Evolutionary conservation across 352 stramenopile species (phyloP).

Genomic region (Globisporangium apiculatum): DNA sequence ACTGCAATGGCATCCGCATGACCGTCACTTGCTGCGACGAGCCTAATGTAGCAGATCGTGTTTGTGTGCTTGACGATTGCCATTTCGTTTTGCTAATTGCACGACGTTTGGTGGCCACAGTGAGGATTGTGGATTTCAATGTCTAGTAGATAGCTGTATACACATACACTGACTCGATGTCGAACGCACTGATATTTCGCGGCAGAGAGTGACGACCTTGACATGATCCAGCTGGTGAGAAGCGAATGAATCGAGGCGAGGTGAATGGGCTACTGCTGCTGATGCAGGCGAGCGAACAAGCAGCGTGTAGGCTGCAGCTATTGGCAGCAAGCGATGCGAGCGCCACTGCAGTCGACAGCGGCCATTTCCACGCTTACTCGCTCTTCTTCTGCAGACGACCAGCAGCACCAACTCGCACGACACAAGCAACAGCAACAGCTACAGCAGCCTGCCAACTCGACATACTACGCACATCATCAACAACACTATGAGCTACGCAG

Average conservation of each 20-base stretch:
- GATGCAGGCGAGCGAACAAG: too few relatives aligned
- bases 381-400: conserved; percentile 1
- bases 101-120: neutral
- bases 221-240: neutral
- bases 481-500: conserved; percentile 3
- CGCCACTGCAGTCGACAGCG: neutral
- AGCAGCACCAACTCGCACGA: neutral
- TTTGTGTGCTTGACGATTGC: too few relatives aligned
- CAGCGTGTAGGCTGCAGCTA: too few relatives aligned
- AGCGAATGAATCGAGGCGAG: neutral
- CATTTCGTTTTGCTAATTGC: neutral
- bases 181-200: neutral
- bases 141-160: neutral
- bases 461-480: neutral
- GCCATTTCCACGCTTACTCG: neutral
- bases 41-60: too few relatives aligned
- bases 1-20: too few relatives aligned
- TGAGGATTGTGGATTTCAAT: neutral
- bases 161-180: neutral
- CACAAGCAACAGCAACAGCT: neutral
- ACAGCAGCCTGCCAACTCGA: neutral
- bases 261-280: too few relatives aligned
- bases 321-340: too few relatives aligned
- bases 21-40: too few relatives aligned
- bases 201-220: neutral